Percentiles rank a stretch among this genome's conserved stretches.
phyloP scores from a whole-genome alignment of 345 rosid genomes.

The Microthlaspi erraticum region DNA sequence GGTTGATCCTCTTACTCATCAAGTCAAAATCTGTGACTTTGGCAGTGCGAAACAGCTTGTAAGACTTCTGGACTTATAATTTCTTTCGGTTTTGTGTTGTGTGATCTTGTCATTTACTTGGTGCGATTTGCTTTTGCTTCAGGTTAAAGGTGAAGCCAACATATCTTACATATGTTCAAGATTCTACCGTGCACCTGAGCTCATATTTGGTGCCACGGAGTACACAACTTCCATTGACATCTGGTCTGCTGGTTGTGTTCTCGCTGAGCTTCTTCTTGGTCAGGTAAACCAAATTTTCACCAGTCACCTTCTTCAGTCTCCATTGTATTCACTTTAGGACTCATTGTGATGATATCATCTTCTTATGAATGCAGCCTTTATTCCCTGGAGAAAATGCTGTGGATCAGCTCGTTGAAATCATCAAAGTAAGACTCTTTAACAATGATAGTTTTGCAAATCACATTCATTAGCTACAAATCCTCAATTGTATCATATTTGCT shows the following conservation, averaged over 20 bases:
- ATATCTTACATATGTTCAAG: slow-evolving; percentile 71
- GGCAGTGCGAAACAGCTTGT: slow-evolving; percentile 94
- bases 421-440: slow-evolving; percentile 56
- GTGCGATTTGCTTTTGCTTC: slow-evolving; percentile 33
- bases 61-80: slow-evolving; percentile 32
- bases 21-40: slow-evolving; percentile 80
- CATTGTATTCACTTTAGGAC: too few species aligned
- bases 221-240: slow-evolving; percentile 74
- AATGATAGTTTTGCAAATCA: neutral
- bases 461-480: slow-evolving; percentile 8
- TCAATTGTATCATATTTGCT: slow-evolving; percentile 26
- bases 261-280: slow-evolving; percentile 72
- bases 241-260: slow-evolving; percentile 84
- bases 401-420: slow-evolving; percentile 95
- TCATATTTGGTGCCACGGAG: slow-evolving; percentile 73
- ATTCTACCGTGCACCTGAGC: slow-evolving; percentile 75
- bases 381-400: slow-evolving; percentile 96
- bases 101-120: slow-evolving; percentile 7
- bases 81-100: slow-evolving; percentile 1
- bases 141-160: slow-evolving; percentile 77
- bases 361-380: slow-evolving; percentile 61
- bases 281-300: slow-evolving; percentile 52
- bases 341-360: neutral
- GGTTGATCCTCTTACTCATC: slow-evolving; percentile 95
- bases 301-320: neutral